Base-by-base conservation (phyloP, 371 early-diverging fungal genomes). In the Mucor indicus region DNA sequence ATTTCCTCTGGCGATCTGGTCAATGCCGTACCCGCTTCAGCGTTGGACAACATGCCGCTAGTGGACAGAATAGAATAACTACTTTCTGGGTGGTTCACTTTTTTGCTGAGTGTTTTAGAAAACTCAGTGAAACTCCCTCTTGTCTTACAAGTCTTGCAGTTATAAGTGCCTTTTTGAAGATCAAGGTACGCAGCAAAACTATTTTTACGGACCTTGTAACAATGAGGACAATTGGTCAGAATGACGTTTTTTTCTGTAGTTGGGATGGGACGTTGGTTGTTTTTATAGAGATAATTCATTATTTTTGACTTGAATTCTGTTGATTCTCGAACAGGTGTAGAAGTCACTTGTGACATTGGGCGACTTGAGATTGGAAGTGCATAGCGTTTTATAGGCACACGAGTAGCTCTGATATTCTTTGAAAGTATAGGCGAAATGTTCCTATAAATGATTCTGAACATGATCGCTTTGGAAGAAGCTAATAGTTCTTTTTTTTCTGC, bases 191-290 rank as follows among this genome's bases (percentile, higher is more conserved):
- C 73, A 19, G 69, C 59, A 43, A 68, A 72, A 42, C 68, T 69
- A 7, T 63, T 60, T 21, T 54, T 57, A 8, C 67, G 62, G 11
- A 58, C 38, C 10, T 51, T 48, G n/a, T 67, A 39, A 55, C 77
- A 77, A n/a, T 67, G 69, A 37, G 77, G 77, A 38, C 77, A 77
- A 17, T 64, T 61, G 1, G 74, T 65, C 13, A 60, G 21, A n/a
- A 72, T 41, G 0, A 47, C 42, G 11, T 64, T 52, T 13, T 43
- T 47, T 24, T 64, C 60, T 2, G 47, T 15, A 2, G 68, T 60
- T 8, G 69, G 67, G 19, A 64, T 48, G 27, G 74, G 72, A 30
- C 58, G 52, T 50, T 72, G 67, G n/a, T 69, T 46, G 24, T 72
- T 38, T 3, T 53, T 23, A 25, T 72, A 58, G 3, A 77, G 57